A percentile compares a stretch with the other conserved stretches of the same genome.
phyloP scores from a whole-genome alignment of 345 rosid species.

The Eucalyptus cloeziana region DNA sequence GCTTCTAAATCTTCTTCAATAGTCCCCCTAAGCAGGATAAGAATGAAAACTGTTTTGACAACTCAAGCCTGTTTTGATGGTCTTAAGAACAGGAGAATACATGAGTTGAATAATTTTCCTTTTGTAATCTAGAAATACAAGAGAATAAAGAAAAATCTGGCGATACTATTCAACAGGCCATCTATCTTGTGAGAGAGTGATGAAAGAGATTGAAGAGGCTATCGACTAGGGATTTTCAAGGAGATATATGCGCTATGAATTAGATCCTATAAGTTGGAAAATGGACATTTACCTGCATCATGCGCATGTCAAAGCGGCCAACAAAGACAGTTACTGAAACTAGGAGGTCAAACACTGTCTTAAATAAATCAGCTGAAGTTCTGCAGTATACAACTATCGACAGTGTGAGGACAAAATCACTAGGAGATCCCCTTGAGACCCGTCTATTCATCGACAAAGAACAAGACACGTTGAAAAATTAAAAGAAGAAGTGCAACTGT shows the following conservation, averaged over 20 bases:
- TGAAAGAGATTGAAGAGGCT: neutral
- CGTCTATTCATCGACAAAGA: neutral
- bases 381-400: constrained; percentile 39
- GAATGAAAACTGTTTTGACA: neutral
- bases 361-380: constrained; percentile 95
- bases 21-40: neutral
- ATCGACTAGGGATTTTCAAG: neutral
- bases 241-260: neutral
- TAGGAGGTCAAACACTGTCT: constrained; percentile 92
- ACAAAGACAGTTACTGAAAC: constrained; percentile 94
- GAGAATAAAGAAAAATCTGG: neutral
- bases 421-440: neutral
- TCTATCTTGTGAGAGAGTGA: neutral
- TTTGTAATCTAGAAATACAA: neutral
- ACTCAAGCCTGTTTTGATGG: neutral
- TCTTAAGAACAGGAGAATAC: neutral
- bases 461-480: neutral
- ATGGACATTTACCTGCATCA: constrained; percentile 73
- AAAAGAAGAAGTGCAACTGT: neutral
- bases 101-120: neutral
- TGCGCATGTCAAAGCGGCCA: constrained; percentile 99
- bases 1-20: neutral
- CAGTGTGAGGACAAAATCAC: neutral
- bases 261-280: neutral
- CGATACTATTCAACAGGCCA: neutral